phyloP scores from a whole-genome alignment of 1,284 basidiomycete genomes.

The Schizophyllum amplum region DNA sequence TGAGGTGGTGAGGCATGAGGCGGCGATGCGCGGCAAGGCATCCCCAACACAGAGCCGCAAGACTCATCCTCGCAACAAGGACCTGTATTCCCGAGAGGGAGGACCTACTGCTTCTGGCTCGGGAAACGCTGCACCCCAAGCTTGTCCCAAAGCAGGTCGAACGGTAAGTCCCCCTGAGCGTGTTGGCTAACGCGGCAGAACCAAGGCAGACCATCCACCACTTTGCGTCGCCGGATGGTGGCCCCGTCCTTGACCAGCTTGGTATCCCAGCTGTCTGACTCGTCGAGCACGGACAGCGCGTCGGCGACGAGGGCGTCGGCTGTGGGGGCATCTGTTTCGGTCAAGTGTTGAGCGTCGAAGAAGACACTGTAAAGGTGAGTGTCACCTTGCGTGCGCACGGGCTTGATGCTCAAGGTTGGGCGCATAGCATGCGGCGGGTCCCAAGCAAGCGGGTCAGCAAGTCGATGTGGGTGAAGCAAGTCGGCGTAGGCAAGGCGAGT shows the following conservation, averaged over 20 bases:
- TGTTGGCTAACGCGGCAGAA: slow-evolving; percentile 15
- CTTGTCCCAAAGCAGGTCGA: slow-evolving; percentile 19
- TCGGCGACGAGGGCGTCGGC: background rate
- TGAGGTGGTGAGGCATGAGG: slow-evolving; percentile 15
- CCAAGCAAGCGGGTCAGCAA: background rate
- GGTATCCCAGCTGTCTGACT: background rate
- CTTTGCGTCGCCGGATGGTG: background rate
- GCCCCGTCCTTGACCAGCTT: background rate
- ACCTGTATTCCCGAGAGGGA: background rate
- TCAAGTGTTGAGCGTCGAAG: no score
- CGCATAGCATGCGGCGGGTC: background rate
- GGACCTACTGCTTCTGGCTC: slow-evolving; percentile 19
- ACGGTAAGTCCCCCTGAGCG: slow-evolving; percentile 15
- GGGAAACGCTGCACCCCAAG: slow-evolving; percentile 16
- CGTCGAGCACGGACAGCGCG: background rate
- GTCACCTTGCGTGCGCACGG: background rate
- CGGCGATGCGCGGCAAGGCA: slow-evolving; percentile 3
- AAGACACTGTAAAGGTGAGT: no score
- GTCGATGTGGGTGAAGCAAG: no score
- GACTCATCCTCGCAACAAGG: background rate
- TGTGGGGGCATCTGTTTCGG: background rate
- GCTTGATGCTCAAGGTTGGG: background rate
- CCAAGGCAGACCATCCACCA: slow-evolving; percentile 9
- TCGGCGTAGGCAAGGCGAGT: no score
- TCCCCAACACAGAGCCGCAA: background rate